Base-by-base conservation (phyloP, 352 stramenopile genomes). In the Pythium monospermum region DNA sequence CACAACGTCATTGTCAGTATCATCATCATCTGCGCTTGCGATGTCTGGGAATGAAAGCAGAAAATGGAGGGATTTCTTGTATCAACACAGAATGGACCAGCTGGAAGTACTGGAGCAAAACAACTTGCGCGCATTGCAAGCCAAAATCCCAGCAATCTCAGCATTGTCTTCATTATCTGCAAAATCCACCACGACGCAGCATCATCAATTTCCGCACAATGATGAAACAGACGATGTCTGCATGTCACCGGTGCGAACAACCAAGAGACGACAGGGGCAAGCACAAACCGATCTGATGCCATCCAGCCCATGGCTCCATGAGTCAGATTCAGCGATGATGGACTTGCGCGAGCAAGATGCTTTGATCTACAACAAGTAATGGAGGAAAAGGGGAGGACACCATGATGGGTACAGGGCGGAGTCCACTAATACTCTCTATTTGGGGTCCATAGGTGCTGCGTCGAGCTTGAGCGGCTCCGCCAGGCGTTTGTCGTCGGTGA, bases 361-460 rank as follows among this genome's bases (percentile, higher is more conserved):
- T 7, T 28, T 64, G 22, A 36, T 74, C 21, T 77, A 77, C 62
- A 74, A 77, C 65, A 73, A 67, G 60, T 76, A 55, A 37, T n/a
- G n/a, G n/a, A n/a, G n/a, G n/a, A n/a, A n/a, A n/a, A n/a, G n/a
- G n/a, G n/a, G n/a, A n/a, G n/a, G n/a, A n/a, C n/a, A n/a, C n/a
- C n/a, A n/a, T n/a, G n/a, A n/a, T n/a, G n/a, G n/a, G n/a, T n/a
- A n/a, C n/a, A n/a, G n/a, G n/a, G n/a, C n/a, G n/a, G n/a, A n/a
- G n/a, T n/a, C n/a, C n/a, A n/a, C n/a, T n/a, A n/a, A n/a, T n/a
- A n/a, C n/a, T n/a, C n/a, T n/a, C n/a, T n/a, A n/a, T n/a, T n/a
- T n/a, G 28, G 23, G 16, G 11, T 21, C 0, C 21, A 22, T 27
- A 75, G 67, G 35, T 76, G 65, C 41, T 68, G 57, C 15, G 38